Evolutionary conservation across 495 filamentous ascomycete species (phyloP).

Genomic region (Pseudoneurospora amorphoporcata): DNA sequence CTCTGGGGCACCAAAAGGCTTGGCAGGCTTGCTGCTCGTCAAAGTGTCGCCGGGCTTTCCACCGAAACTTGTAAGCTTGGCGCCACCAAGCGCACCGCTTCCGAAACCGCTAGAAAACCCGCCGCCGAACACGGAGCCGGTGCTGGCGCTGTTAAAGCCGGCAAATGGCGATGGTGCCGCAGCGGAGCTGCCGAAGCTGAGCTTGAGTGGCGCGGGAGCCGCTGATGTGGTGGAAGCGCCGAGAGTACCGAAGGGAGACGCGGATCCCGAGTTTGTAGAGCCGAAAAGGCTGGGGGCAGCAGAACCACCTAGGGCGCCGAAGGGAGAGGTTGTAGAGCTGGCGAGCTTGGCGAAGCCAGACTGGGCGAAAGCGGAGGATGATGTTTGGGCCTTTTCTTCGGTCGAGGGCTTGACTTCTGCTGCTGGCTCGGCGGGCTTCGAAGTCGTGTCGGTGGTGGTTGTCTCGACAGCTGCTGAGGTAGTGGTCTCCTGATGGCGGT

Average conservation of each 20-base stretch:
- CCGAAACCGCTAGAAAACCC: conserved; percentile 44
- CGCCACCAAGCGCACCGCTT: conserved; percentile 39
- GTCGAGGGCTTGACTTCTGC: neutral
- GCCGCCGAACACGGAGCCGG: conserved; percentile 15
- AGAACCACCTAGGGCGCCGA: conserved; percentile 18
- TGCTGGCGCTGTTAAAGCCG: conserved; percentile 3
- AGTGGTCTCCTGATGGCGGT: conserved; percentile 9
- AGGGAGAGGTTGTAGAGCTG: conserved; percentile 35
- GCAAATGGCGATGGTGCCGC: conserved; percentile 19
- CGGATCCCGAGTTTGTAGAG: conserved; percentile 11
- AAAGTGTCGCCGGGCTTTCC: conserved; percentile 44
- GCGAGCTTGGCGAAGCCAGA: conserved; percentile 45
- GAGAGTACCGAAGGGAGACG: conserved; percentile 28
- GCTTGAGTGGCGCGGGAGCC: conserved; percentile 20
- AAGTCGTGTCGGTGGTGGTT: conserved; percentile 7
- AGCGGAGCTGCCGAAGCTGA: conserved; percentile 22
- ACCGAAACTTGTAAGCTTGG: conserved; percentile 56
- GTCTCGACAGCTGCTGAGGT: conserved; percentile 9
- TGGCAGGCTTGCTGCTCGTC: conserved; percentile 48
- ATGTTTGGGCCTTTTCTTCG: conserved; percentile 18
- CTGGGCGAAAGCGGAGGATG: conserved; percentile 35
- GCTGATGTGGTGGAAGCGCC: conserved; percentile 22
- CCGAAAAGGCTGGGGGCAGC: conserved; percentile 33
- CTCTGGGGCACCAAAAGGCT: conserved; percentile 61
- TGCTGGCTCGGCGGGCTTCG: neutral